Evolutionary conservation across 2,329 filamentous ascomycete genomes (phyloP).

Genomic region (Cyphellophora europaea): DNA sequence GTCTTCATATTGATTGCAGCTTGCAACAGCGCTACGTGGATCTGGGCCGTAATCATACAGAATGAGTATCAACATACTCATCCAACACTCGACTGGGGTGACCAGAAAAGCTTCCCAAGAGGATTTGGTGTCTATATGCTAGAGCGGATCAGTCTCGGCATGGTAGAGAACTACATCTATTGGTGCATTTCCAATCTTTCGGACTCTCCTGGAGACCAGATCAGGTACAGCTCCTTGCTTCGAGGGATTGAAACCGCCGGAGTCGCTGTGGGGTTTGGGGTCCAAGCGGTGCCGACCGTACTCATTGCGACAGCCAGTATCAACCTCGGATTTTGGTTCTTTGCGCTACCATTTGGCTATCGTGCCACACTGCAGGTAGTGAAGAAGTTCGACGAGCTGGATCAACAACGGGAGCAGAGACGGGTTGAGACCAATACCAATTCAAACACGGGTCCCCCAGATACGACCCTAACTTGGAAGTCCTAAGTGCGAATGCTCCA

Average conservation of each 20-base stretch:
- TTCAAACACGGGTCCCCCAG: no score
- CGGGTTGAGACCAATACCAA: no score
- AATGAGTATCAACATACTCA: slow-evolving; percentile 35
- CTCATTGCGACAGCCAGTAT: slow-evolving; percentile 36
- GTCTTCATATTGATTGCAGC: slow-evolving; percentile 32
- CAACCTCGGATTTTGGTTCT: slow-evolving; percentile 33
- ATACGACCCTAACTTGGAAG: no score
- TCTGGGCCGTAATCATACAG: slow-evolving; percentile 39
- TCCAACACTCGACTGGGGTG: slow-evolving; percentile 35
- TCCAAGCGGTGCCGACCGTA: slow-evolving; percentile 35
- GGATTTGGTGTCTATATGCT: slow-evolving; percentile 36
- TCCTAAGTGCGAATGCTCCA: no score
- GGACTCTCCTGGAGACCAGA: slow-evolving; percentile 35
- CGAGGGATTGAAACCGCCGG: slow-evolving; percentile 34
- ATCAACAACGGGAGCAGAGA: slow-evolving; percentile 6
- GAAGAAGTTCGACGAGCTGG: slow-evolving; percentile 27
- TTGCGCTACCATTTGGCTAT: slow-evolving; percentile 35
- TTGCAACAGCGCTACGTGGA: slow-evolving; percentile 37
- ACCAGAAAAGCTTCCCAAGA: slow-evolving; percentile 30
- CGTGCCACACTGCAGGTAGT: slow-evolving; percentile 35
- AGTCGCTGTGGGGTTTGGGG: slow-evolving; percentile 33
- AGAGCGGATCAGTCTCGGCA: slow-evolving; percentile 28
- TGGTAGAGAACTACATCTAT: slow-evolving; percentile 38
- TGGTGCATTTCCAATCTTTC: slow-evolving; percentile 39
- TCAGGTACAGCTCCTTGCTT: slow-evolving; percentile 36